Conservation (phyloP, 1,284 basidiomycete genomes). For the Ustilago esculenta region DNA sequence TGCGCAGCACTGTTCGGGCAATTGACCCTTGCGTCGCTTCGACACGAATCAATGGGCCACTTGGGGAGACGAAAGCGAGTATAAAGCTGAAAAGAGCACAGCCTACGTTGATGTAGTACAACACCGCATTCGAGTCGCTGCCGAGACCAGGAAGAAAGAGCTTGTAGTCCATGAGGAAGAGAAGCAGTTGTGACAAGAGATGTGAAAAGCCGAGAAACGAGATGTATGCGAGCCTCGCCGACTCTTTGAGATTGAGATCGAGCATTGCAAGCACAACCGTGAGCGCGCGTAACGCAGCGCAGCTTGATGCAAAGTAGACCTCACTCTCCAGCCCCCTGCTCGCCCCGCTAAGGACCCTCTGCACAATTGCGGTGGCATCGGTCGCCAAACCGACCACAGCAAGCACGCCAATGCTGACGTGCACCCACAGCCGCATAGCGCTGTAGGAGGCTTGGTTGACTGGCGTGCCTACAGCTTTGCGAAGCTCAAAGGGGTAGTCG, state of each 20-base stretch:
- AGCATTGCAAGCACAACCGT: conserved; percentile 25
- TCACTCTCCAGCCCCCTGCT: neutral
- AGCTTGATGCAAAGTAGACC: conserved; percentile 9
- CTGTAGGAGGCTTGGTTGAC: conserved; percentile 10
- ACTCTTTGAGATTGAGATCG: conserved; percentile 11
- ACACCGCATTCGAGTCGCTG: conserved; percentile 1
- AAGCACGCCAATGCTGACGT: conserved; percentile 17
- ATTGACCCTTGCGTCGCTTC: neutral
- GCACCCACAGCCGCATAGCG: conserved; percentile 3
- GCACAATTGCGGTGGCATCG: conserved; percentile 21
- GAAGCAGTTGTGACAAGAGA: conserved; percentile 18
- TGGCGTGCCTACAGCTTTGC: conserved; percentile 23
- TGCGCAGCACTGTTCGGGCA: conserved; percentile 1
- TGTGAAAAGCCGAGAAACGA: conserved; percentile 8
- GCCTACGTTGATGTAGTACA: conserved; percentile 7
- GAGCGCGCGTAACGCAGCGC: conserved; percentile 16
- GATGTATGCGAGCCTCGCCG: conserved; percentile 5
- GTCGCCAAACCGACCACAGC: conserved; percentile 24
- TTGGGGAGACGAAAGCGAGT: conserved; percentile 11
- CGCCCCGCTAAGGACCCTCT: neutral
- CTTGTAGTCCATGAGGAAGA: conserved; percentile 15
- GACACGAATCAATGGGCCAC: conserved; percentile 11
- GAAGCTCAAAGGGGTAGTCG: conserved; percentile 14
- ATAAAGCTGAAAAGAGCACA: neutral
- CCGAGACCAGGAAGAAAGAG: neutral